Conservation (phyloP, 2,329 filamentous ascomycete genomes). For the Seiridium unicorne region DNA sequence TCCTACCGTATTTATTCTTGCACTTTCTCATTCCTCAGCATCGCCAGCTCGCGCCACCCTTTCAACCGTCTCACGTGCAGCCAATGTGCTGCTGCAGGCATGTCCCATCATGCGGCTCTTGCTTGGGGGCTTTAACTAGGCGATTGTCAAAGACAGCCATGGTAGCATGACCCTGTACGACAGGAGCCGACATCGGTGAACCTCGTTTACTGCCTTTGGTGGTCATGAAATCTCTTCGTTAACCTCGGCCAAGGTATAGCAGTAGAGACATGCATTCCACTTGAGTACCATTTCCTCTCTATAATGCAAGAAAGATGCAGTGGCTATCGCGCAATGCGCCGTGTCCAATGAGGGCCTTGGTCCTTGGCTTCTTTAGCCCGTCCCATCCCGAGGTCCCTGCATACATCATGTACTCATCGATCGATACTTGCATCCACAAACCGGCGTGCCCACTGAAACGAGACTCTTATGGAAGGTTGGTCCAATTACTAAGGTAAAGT, state of each 20-base stretch:
- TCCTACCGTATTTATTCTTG: not conserved
- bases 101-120: not conserved
- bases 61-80: not conserved
- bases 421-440: not conserved
- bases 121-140: not conserved
- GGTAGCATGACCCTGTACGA: slow-evolving; percentile 3
- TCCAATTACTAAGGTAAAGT: slow-evolving; percentile 2
- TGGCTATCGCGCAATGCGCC: not conserved
- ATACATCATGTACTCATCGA: not conserved
- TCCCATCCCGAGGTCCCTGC: slow-evolving; percentile 3
- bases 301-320: not conserved
- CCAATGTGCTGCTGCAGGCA: not conserved
- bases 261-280: not conserved
- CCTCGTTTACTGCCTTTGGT: not conserved
- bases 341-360: not conserved
- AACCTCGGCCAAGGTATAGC: not conserved
- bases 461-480: not conserved
- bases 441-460: not conserved
- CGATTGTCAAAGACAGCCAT: not conserved
- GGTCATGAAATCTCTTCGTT: not conserved
- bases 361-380: not conserved
- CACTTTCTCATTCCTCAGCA: too few relatives aligned
- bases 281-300: too few relatives aligned
- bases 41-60: not conserved
- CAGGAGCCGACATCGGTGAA: slow-evolving; percentile 12